These are phyloP conservation scores for Linum tenue DNA, from an alignment of 345 rosid species.

Conservation along the genomic window DNA sequence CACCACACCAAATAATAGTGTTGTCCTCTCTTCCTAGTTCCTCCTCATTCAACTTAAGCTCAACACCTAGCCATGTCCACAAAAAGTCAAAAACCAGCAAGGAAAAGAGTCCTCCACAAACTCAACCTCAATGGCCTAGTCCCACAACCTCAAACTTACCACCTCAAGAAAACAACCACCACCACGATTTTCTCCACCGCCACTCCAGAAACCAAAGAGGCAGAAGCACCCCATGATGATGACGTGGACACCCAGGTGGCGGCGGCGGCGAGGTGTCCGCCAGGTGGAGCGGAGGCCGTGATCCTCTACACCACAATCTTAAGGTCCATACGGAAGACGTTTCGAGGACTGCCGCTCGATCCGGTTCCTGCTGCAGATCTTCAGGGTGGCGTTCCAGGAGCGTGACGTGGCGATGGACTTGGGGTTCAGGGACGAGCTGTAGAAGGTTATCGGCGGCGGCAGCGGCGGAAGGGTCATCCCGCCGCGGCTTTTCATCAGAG, in stretches of 20 bases:
- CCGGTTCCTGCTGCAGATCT: conserved; percentile 53
- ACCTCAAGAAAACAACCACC: not conserved
- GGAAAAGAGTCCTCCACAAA: no score
- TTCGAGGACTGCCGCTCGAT: conserved; percentile 56
- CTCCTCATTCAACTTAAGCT: no score
- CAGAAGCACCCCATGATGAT: not conserved
- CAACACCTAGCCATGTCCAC: no score
- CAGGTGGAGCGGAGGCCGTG: conserved; percentile 55
- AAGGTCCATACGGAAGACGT: conserved; percentile 73
- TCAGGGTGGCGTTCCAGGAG: conserved; percentile 41
- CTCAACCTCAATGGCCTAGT: no score
- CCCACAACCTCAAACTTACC: no score
- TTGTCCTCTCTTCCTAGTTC: no score
- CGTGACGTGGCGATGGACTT: conserved; percentile 73
- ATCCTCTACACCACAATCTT: conserved; percentile 73
- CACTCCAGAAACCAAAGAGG: not conserved
- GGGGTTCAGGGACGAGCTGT: conserved; percentile 70
- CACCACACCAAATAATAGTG: no score
- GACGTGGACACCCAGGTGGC: conserved; percentile 7
- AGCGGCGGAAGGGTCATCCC: conserved; percentile 36
- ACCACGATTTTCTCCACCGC: not conserved
- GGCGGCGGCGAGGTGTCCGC: conserved; percentile 52
- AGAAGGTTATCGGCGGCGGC: conserved; percentile 46
- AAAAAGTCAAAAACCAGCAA: no score
- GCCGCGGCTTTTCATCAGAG: conserved; percentile 70